Evolutionary conservation across 2,329 filamentous ascomycete genomes (phyloP), one percentile per base, ranked within the genome.

Genomic region (Lachnellula arida): DNA sequence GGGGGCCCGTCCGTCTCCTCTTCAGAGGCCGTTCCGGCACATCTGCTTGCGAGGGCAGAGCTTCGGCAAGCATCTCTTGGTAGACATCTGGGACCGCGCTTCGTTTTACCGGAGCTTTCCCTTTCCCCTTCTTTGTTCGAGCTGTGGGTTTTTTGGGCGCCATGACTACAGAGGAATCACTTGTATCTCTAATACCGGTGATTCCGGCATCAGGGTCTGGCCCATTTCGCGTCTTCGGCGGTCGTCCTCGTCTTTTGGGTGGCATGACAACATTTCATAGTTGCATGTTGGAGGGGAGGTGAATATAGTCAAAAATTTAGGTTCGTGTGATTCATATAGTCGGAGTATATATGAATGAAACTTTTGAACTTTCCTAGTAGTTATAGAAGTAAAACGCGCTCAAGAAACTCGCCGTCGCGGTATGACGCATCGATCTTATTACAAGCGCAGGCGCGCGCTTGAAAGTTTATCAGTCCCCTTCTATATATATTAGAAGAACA

Each of bases 21-120:
- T 76, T 76, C 51, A 72, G 57, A 32, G 72, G 74, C 32, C 70
- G 63, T 59, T 67, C 65, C 2, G 64, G 60, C 7, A 66, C 63
- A 49, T 66, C 60, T 15, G 67, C 59, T 40, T 73, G 68, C 5
- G 49, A 50, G 23, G 68, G 63, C 19, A 70, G 61, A 48, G 72
- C 71, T 51, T 77, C 75, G 35, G 68, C 66, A 25, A 79, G 66
- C 73, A 79, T 72, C 42, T 77, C 75, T 46, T 70, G 71, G 59
- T 76, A 77, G 2, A 78, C 69, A 51, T 72, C 70, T 12, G 75
- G 74, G 11, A 77, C 69, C 4, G 25, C 58, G 54, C 48, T 54
- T 35, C 34, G 54, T 44, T 17, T 54, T 19, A 17, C 43, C 1
- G 51, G 43, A 5, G 51, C 59, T 37, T 55, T 15, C 50, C 64